Percentiles rank a stretch among this genome's conserved stretches.
Evolutionary conservation across 371 early-diverging fungal genomes (phyloP).

Genomic region (Syncephalis plumigaleata): DNA sequence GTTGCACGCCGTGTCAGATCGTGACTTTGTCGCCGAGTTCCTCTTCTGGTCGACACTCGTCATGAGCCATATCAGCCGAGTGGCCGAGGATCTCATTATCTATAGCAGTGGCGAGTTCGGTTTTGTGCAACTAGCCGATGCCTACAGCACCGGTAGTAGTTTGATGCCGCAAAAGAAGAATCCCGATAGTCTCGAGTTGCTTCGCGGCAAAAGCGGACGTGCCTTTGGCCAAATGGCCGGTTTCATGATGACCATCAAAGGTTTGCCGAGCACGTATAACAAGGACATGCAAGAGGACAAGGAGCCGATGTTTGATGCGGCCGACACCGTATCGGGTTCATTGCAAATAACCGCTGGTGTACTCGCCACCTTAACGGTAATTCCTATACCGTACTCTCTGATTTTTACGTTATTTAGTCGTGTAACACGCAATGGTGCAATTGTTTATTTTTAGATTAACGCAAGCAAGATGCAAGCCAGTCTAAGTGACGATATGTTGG

Average conservation of each 20-base stretch:
- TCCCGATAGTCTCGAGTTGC: constrained; percentile 86
- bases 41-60: constrained; percentile 76
- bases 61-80: constrained; percentile 82
- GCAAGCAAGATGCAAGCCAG: constrained; percentile 51
- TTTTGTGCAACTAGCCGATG: constrained; percentile 82
- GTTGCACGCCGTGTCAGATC: constrained; percentile 78
- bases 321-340: constrained; percentile 70
- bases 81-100: constrained; percentile 89
- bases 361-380: constrained; percentile 63
- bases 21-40: constrained; percentile 93
- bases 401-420: constrained; percentile 10
- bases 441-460: constrained; percentile 52
- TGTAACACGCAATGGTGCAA: too few species aligned
- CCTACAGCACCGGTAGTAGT: constrained; percentile 92
- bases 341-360: constrained; percentile 84
- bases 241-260: constrained; percentile 95
- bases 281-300: constrained; percentile 98
- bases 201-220: constrained; percentile 92
- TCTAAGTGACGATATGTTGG: constrained; percentile 85
- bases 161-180: constrained; percentile 99
- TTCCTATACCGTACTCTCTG: constrained; percentile 1
- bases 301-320: constrained; percentile 92
- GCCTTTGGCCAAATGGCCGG: constrained; percentile 89
- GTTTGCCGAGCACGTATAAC: constrained; percentile 93
- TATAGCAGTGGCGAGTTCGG: constrained; percentile 86